phyloP scores from a whole-genome alignment of 2,329 filamentous ascomycete genomes.

The Colletotrichum australisinense region DNA sequence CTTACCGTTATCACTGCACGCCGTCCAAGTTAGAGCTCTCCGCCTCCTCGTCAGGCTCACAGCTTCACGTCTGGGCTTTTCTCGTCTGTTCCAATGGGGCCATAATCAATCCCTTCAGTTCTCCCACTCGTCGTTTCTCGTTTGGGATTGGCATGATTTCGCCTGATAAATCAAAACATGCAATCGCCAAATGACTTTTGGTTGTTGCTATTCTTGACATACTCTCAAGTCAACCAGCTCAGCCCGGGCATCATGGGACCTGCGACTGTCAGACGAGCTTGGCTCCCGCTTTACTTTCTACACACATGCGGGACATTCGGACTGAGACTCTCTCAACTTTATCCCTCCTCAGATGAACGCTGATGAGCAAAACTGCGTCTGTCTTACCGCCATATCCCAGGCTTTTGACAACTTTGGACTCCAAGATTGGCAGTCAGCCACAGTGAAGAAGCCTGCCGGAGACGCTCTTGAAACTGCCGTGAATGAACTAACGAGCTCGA shows the following conservation, averaged over 20 bases:
- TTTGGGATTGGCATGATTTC: constrained; percentile 23
- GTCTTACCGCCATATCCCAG: constrained; percentile 4
- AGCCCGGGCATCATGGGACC: background rate
- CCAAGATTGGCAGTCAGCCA: constrained; percentile 6
- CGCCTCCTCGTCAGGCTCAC: background rate
- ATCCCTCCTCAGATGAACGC: constrained; percentile 30
- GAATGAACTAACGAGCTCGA: background rate
- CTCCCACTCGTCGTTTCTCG: constrained; percentile 6
- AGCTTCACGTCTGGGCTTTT: background rate
- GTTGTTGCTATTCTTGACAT: constrained; percentile 28
- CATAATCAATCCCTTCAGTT: background rate
- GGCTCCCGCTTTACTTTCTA: constrained; percentile 14
- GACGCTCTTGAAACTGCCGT: constrained; percentile 27
- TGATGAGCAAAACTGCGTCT: constrained; percentile 10
- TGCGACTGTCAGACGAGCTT: constrained; percentile 21
- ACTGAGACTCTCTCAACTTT: constrained; percentile 16
- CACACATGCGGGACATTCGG: constrained; percentile 25
- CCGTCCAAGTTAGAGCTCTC: background rate
- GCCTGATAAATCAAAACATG: constrained; percentile 17
- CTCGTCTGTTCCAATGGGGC: background rate
- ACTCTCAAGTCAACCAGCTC: constrained; percentile 8
- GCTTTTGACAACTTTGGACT: background rate
- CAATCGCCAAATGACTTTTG: background rate
- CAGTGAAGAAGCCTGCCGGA: constrained; percentile 25
- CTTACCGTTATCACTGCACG: background rate